A percentile compares a stretch with the other conserved stretches of the same genome.
phyloP scores from a whole-genome alignment of 2,329 filamentous ascomycete species.

The Sarocladiaceae sp. region DNA sequence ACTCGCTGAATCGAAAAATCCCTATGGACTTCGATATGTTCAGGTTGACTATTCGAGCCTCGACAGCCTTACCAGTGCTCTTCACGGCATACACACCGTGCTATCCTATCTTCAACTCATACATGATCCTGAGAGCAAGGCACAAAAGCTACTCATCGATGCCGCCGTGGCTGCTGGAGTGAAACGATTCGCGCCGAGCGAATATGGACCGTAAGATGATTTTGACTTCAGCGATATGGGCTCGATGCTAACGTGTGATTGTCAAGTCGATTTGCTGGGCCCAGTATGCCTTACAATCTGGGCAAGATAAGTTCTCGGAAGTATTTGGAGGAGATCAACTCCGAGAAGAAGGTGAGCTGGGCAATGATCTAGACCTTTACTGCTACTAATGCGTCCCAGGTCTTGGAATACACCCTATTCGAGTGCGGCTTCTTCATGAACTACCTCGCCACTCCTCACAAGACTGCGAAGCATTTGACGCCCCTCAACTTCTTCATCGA shows the following conservation, averaged over 20 bases:
- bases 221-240: too few species aligned
- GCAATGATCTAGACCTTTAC: too few species aligned
- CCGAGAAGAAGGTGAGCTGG: conserved; percentile 39
- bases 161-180: conserved; percentile 55
- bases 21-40: conserved; percentile 31
- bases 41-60: conserved; percentile 38
- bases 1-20: not conserved
- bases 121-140: conserved; percentile 23
- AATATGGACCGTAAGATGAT: conserved; percentile 45
- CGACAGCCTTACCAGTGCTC: conserved; percentile 26
- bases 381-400: too few species aligned
- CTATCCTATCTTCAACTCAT: conserved; percentile 40
- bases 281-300: too few species aligned
- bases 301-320: too few species aligned
- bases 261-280: too few species aligned
- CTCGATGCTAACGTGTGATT: too few species aligned
- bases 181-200: conserved; percentile 56
- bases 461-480: conserved; percentile 39
- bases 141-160: conserved; percentile 44
- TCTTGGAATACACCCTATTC: conserved; percentile 55
- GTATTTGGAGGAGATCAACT: conserved; percentile 49
- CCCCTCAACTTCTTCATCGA: conserved; percentile 31
- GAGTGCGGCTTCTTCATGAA: conserved; percentile 51
- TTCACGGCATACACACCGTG: conserved; percentile 47
- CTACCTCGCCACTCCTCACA: conserved; percentile 48